A percentile compares a stretch with the other conserved stretches of the same genome.
phyloP scores from a whole-genome alignment of 2,329 filamentous ascomycete species.

The Talaromyces sp. region DNA sequence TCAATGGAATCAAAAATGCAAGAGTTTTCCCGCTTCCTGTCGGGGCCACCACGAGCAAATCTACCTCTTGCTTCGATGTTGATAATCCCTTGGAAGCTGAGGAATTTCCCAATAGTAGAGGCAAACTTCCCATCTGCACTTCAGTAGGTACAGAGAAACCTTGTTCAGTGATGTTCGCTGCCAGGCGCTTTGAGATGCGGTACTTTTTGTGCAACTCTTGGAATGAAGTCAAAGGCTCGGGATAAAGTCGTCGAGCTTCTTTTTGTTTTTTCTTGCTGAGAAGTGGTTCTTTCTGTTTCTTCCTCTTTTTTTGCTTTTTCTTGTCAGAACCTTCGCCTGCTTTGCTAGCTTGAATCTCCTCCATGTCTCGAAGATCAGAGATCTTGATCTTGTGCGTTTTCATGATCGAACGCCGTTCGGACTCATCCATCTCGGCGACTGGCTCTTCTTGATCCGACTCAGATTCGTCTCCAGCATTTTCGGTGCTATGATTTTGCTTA shows the following conservation, averaged over 20 bases:
- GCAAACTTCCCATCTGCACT: conserved; percentile 82
- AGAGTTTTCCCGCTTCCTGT: conserved; percentile 97
- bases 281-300: conserved; percentile 50
- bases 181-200: conserved; percentile 66
- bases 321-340: conserved; percentile 7
- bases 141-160: conserved; percentile 86
- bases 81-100: conserved; percentile 30
- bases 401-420: conserved; percentile 68
- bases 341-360: conserved; percentile 24
- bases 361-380: conserved; percentile 60
- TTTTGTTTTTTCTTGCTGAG: conserved; percentile 46
- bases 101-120: conserved; percentile 60
- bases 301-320: conserved; percentile 44
- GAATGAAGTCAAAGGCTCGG: conserved; percentile 75
- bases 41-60: conserved; percentile 84
- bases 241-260: conserved; percentile 57
- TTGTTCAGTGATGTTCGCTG: conserved; percentile 75
- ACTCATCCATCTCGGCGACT: conserved; percentile 50
- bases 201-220: conserved; percentile 65
- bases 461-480: conserved; percentile 11
- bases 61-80: conserved; percentile 43
- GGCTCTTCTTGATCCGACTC: conserved; percentile 18
- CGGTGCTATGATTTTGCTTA: conserved; percentile 6
- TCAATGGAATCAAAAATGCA: conserved; percentile 81
- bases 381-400: conserved; percentile 81